Evolutionary conservation across 495 filamentous ascomycete species (phyloP).

Genomic region (Aspergillus saccharolyticus): DNA sequence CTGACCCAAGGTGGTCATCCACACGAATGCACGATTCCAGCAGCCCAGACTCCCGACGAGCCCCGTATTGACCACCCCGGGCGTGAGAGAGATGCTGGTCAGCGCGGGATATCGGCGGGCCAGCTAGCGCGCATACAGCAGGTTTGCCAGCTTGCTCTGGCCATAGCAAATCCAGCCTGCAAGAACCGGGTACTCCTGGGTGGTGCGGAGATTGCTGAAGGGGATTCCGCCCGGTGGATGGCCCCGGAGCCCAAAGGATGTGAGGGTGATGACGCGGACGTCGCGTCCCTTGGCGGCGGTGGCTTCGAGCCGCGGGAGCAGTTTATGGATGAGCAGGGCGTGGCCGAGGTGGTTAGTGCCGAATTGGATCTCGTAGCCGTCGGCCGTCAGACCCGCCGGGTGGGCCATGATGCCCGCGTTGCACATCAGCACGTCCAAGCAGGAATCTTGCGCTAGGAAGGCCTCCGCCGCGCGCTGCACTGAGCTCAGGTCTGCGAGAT

Average conservation of each 20-base stretch:
- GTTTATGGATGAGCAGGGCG: slow-evolving; percentile 53
- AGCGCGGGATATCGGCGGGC: slow-evolving; percentile 34
- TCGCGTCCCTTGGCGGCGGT: slow-evolving; percentile 3
- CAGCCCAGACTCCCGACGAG: neutral
- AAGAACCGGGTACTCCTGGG: slow-evolving; percentile 10
- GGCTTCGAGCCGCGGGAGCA: slow-evolving; percentile 51
- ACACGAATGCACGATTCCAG: no score
- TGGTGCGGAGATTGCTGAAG: slow-evolving; percentile 14
- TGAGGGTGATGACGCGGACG: slow-evolving; percentile 39
- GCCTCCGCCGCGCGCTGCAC: slow-evolving; percentile 32
- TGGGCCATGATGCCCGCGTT: slow-evolving; percentile 65
- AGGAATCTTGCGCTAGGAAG: slow-evolving; percentile 27
- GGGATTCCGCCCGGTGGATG: slow-evolving; percentile 3
- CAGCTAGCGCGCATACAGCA: slow-evolving; percentile 55
- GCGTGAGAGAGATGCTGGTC: no score
- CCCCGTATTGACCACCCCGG: no score
- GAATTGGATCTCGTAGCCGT: slow-evolving; percentile 66
- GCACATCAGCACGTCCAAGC: slow-evolving; percentile 56
- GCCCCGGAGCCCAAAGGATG: slow-evolving; percentile 25
- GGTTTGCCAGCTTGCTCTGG: slow-evolving; percentile 64
- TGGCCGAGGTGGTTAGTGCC: slow-evolving; percentile 67
- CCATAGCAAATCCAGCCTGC: slow-evolving; percentile 49
- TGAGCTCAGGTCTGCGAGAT: slow-evolving; percentile 44
- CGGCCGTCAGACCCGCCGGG: slow-evolving; percentile 40
- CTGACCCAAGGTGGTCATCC: neutral